Conservation (phyloP, 2,329 filamentous ascomycete species). For the Cytospora mali region DNA sequence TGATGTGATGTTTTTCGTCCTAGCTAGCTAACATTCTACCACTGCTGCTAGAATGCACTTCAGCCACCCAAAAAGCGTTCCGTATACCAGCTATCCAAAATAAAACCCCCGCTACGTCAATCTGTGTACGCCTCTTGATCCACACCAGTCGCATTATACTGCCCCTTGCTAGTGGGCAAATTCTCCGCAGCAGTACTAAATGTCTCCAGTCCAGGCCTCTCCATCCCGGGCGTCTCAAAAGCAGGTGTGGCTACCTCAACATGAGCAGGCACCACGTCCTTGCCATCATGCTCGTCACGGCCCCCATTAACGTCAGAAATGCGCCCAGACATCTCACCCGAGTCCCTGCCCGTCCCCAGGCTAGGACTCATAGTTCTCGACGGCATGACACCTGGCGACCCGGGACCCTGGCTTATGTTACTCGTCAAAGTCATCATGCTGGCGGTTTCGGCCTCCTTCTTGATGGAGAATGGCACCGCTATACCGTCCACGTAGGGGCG, state of each 20-base stretch:
- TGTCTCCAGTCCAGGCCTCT: constrained; percentile 52
- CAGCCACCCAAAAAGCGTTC: neutral
- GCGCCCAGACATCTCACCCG: constrained; percentile 13
- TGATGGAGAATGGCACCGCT: constrained; percentile 72
- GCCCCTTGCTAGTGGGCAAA: constrained; percentile 37
- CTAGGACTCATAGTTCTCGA: constrained; percentile 40
- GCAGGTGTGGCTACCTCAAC: constrained; percentile 24
- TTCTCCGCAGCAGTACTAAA: constrained; percentile 58
- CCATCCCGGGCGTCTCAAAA: constrained; percentile 20
- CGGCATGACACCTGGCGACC: constrained; percentile 33
- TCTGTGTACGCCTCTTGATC: neutral
- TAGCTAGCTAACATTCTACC: no score
- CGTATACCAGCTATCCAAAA: neutral
- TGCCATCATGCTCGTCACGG: constrained; percentile 4
- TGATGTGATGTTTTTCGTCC: no score
- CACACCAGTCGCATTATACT: constrained; percentile 20
- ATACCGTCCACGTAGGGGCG: constrained; percentile 69
- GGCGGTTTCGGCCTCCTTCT: constrained; percentile 64
- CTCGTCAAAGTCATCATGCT: constrained; percentile 71
- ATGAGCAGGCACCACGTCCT: constrained; percentile 4
- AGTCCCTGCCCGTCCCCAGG: constrained; percentile 17
- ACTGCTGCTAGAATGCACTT: no score
- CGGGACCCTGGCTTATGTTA: constrained; percentile 38
- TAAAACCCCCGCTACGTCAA: neutral
- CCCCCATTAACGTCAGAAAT: constrained; percentile 1